phyloP scores from a whole-genome alignment of 2,329 filamentous ascomycete genomes.

The Phyllosticta citribraziliensis region DNA sequence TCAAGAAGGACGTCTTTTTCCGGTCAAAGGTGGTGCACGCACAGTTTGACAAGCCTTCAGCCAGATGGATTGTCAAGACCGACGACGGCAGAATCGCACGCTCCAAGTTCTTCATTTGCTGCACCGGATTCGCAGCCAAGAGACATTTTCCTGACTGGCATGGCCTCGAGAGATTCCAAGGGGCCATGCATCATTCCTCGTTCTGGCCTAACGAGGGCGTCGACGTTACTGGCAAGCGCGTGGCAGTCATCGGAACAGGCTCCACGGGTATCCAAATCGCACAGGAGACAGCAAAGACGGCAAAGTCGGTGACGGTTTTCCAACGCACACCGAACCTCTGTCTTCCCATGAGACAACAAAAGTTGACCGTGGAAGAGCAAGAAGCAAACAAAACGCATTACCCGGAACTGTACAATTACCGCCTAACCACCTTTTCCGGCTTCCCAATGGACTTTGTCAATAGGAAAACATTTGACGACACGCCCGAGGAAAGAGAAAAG shows the following conservation, averaged over 20 bases:
- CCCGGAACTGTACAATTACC: conserved; percentile 40
- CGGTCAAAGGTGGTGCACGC: conserved; percentile 46
- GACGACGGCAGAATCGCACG: conserved; percentile 42
- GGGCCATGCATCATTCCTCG: conserved; percentile 49
- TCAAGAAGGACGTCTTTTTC: conserved; percentile 50
- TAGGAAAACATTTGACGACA: conserved; percentile 43
- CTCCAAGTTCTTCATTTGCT: conserved; percentile 44
- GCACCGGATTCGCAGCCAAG: conserved; percentile 50
- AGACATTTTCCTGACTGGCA: conserved; percentile 52
- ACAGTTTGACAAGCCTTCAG: conserved; percentile 39
- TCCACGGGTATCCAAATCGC: conserved; percentile 55
- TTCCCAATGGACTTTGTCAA: conserved; percentile 49
- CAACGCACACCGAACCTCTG: conserved; percentile 59
- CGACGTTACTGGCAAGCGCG: conserved; percentile 48
- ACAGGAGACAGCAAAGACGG: conserved; percentile 49
- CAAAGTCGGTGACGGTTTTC: conserved; percentile 47
- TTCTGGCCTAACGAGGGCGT: conserved; percentile 51
- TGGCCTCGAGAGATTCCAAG: conserved; percentile 51
- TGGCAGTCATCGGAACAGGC: conserved; percentile 55
- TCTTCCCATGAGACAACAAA: conserved; percentile 48
- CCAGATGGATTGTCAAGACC: conserved; percentile 43
- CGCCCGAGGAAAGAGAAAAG: conserved; percentile 32
- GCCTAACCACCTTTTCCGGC: conserved; percentile 39
- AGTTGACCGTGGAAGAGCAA: conserved; percentile 43
- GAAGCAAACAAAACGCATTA: conserved; percentile 33